phyloP scores from a whole-genome alignment of 257 asterid species.

The Przewalskia tangutica region DNA sequence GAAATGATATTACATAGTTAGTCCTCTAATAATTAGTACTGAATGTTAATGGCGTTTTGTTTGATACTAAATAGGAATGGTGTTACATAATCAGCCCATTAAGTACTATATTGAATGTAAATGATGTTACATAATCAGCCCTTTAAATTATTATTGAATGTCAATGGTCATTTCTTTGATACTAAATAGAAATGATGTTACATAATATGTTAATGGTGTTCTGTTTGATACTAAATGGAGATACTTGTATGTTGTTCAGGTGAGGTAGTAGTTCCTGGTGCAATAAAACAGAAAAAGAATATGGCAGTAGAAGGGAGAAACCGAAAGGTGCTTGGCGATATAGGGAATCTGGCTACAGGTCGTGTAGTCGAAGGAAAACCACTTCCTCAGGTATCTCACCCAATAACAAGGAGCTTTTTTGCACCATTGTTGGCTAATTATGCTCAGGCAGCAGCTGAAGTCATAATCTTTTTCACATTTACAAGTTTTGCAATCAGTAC shows the following conservation, averaged over 20 bases:
- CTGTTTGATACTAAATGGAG: neutral
- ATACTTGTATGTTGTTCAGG: conserved; percentile 13
- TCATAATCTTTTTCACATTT: conserved; percentile 6
- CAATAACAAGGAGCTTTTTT: conserved; percentile 71
- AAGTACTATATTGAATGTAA: too few relatives aligned
- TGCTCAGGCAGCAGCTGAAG: conserved; percentile 62
- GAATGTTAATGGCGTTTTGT: too few relatives aligned
- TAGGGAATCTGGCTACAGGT: conserved; percentile 58
- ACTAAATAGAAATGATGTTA: too few relatives aligned
- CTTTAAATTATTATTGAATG: too few relatives aligned
- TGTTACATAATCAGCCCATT: neutral
- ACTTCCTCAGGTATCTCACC: conserved; percentile 61
- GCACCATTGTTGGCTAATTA: conserved; percentile 64
- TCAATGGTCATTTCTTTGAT: too few relatives aligned
- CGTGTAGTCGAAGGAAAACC: conserved; percentile 60
- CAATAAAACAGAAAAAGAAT: conserved; percentile 45
- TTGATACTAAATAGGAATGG: too few relatives aligned
- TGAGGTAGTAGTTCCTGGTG: conserved; percentile 51
- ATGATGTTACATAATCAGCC: too few relatives aligned
- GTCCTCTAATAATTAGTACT: too few relatives aligned
- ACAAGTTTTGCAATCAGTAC: neutral
- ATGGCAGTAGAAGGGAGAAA: conserved; percentile 53
- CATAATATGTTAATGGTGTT: neutral
- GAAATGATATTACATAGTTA: too few relatives aligned
- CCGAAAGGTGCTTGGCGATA: conserved; percentile 80